These are phyloP conservation scores for Penicillium dipodomyicola DNA, from an alignment of 495 filamentous ascomycete genomes.

Conservation along the genomic window DNA sequence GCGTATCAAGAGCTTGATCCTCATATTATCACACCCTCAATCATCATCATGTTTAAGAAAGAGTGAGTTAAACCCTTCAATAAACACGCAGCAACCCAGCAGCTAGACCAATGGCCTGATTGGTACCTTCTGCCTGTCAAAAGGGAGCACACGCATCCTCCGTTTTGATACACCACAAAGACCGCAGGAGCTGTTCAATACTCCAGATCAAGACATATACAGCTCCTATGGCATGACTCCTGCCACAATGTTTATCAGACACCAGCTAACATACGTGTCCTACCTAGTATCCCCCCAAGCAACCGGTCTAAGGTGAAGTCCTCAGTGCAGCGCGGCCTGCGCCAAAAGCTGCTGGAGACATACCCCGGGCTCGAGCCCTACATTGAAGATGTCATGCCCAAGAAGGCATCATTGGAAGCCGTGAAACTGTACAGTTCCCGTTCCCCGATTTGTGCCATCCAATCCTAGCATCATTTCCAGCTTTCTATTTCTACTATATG, in stretches of 20 bases:
- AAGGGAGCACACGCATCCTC: neutral
- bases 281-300: slow-evolving; percentile 65
- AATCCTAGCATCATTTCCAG: neutral
- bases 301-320: slow-evolving; percentile 97
- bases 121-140: neutral
- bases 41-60: slow-evolving; percentile 79
- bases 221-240: neutral
- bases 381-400: slow-evolving; percentile 94
- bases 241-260: neutral
- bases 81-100: neutral
- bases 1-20: slow-evolving; percentile 18
- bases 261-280: slow-evolving; percentile 15
- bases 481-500: too few species aligned
- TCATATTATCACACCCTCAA: slow-evolving; percentile 16
- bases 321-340: slow-evolving; percentile 82
- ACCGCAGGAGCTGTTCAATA: slow-evolving; percentile 1
- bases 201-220: neutral
- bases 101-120: neutral
- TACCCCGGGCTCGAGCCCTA: slow-evolving; percentile 83
- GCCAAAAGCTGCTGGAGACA: slow-evolving; percentile 73
- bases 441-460: neutral
- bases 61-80: slow-evolving; percentile 55
- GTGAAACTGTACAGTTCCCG: slow-evolving; percentile 68
- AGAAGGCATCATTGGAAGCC: slow-evolving; percentile 88
- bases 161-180: neutral